These are phyloP conservation scores for Haberlea rhodopensis DNA, from an alignment of 257 asterid genomes.

Conservation along the genomic window DNA sequence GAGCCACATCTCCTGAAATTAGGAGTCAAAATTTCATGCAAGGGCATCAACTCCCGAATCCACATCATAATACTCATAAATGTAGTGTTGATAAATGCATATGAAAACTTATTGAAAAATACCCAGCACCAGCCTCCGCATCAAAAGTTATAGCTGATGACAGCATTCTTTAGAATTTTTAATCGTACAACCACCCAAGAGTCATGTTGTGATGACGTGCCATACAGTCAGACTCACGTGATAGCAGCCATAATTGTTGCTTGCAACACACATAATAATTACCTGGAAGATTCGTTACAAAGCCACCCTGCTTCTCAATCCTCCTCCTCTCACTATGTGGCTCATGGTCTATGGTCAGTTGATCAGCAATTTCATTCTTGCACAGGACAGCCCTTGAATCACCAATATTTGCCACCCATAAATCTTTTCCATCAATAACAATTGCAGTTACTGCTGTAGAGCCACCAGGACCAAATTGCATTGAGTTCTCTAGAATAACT, in stretches of 20 bases:
- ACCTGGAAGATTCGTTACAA: slow-evolving; percentile 77
- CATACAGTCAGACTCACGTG: not conserved
- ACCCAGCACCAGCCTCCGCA: not conserved
- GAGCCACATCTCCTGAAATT: slow-evolving; percentile 77
- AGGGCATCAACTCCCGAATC: too few relatives aligned
- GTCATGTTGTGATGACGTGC: not conserved
- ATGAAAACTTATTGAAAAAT: not conserved
- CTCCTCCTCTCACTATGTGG: slow-evolving; percentile 67
- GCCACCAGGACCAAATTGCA: slow-evolving; percentile 83
- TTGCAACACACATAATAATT: slow-evolving; percentile 10
- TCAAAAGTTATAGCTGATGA: not conserved
- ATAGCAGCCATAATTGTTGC: not conserved
- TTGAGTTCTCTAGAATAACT: slow-evolving; percentile 59
- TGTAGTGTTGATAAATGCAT: not conserved
- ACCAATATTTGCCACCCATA: slow-evolving; percentile 82
- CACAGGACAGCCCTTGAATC: slow-evolving; percentile 81
- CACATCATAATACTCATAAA: too few relatives aligned
- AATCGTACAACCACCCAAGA: too few relatives aligned
- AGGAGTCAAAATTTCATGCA: not conserved
- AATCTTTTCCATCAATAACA: slow-evolving; percentile 66
- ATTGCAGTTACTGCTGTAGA: slow-evolving; percentile 86
- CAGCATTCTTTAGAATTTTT: too few relatives aligned
- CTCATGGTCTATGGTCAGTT: slow-evolving; percentile 78
- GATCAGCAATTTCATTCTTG: slow-evolving; percentile 51
- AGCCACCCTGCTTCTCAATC: slow-evolving; percentile 75